Evolutionary conservation across 306 rosid genomes (phyloP), one percentile per base, ranked within the genome.

Genomic region (Begonia masoniana): DNA sequence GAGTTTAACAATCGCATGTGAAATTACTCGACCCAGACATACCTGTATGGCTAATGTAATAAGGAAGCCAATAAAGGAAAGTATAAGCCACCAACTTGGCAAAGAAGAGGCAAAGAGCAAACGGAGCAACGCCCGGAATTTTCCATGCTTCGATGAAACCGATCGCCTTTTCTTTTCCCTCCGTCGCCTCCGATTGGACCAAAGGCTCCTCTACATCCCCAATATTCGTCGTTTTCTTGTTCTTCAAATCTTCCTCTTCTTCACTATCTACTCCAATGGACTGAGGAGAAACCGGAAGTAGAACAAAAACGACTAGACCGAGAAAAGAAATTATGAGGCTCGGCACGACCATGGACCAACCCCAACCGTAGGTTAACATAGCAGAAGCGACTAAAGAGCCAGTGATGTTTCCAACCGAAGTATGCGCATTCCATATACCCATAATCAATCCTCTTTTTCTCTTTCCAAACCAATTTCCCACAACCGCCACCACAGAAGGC

Each of bases 401-500:
- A 0, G 87, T 55, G 64, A 92, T 92, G 65, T 92, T 92, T 61
- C 99, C 96, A 59, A 92, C 39, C 12, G 99, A 92, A 57, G 99
- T 92, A 60, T 87, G 99, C 36, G 99, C 96, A 81, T 92, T 92
- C 99, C 99, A 92, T 57, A 87, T 84, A 21, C 99, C 99, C 99
- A 92, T 86, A 59, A 92, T 87, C 55, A 92, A 56, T 36, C 99
- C 99, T 68, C 99, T 87, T 78, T 87, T 92, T 62, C 71, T 76
- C 83, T 92, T 92, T 41, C 96, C 96, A 65, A 92, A 92, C 99
- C 96, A 92, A 41, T 87, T 81, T 10, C 96, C 99, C 1, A 92
- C 79, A 54, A 92, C 95, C 12, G 96, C 96, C 47, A 92, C 99
- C 0, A 92, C 99, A 0, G 96, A 92, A 7, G 99, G 99, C 99